Conservation (phyloP, 768 basidiomycete genomes). For the Tulasnella sp. region DNA sequence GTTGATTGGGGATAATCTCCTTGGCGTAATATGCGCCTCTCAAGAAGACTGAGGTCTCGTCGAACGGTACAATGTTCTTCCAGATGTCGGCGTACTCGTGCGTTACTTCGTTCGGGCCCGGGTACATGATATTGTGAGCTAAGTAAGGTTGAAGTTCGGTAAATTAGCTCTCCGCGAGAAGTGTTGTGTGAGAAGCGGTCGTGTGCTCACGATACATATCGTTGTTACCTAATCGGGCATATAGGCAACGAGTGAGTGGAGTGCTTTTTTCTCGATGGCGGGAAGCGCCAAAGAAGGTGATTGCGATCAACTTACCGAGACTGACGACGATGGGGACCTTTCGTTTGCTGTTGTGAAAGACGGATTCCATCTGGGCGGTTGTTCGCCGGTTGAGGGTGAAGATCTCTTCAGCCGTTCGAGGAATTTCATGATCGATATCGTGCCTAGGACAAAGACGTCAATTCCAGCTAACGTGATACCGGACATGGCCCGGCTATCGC, state of each 20-base stretch:
- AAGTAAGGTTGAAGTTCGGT: conserved; percentile 7
- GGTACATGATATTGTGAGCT: conserved; percentile 21
- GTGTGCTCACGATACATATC: conserved; percentile 69
- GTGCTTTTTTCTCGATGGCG: neutral
- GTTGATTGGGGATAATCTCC: conserved; percentile 65
- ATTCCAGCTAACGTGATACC: neutral
- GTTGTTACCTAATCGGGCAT: conserved; percentile 59
- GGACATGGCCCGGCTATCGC: neutral
- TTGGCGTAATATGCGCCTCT: conserved; percentile 78
- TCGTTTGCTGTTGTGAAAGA: conserved; percentile 48
- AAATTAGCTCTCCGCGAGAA: conserved; percentile 4
- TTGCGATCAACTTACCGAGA: conserved; percentile 44
- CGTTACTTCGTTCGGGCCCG: conserved; percentile 23
- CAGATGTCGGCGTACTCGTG: conserved; percentile 51
- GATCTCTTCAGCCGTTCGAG: conserved; percentile 74
- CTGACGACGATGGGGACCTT: conserved; percentile 76
- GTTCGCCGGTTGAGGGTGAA: conserved; percentile 61
- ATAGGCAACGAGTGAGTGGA: neutral
- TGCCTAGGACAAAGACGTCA: conserved; percentile 9
- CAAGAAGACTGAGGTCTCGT: conserved; percentile 71
- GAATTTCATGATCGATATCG: conserved; percentile 74
- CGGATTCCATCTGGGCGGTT: conserved; percentile 58
- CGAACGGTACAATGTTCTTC: conserved; percentile 71
- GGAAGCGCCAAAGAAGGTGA: neutral
- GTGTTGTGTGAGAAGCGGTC: conserved; percentile 25